These are phyloP conservation scores for Litsea cubeba DNA, from an alignment of 164 flowering plant species.

Conservation along the genomic window DNA sequence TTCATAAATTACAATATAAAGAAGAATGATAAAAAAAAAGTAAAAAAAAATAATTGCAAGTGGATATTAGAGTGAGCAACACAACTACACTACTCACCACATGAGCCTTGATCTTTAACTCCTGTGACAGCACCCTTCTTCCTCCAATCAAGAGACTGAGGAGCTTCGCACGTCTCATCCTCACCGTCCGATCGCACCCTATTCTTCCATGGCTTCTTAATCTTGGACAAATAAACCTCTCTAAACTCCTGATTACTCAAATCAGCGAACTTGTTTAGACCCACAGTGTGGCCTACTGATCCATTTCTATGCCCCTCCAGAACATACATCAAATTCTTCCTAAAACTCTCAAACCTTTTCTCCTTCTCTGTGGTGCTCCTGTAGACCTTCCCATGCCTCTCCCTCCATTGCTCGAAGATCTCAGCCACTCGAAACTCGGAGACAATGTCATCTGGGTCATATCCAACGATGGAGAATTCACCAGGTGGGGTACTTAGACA, in stretches of 20 bases:
- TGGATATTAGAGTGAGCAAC: no score
- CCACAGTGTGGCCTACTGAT: conserved; percentile 29
- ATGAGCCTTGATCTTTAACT: conserved; percentile 55
- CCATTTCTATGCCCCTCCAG: conserved; percentile 29
- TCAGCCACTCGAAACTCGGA: conserved; percentile 41
- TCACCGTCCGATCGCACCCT: neutral
- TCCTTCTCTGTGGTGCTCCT: conserved; percentile 35
- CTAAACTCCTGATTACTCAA: conserved; percentile 68
- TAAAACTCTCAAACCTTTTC: conserved; percentile 40
- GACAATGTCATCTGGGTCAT: conserved; percentile 17
- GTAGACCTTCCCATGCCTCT: conserved; percentile 48
- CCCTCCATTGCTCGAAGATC: conserved; percentile 52
- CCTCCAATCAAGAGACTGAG: conserved; percentile 64
- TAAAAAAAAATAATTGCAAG: no score
- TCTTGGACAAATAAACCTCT: conserved; percentile 32
- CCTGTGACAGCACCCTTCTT: conserved; percentile 52
- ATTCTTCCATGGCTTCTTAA: conserved; percentile 21
- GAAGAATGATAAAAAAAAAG: no score
- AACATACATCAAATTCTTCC: conserved; percentile 42
- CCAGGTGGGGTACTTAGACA: conserved; percentile 20
- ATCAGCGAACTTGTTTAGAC: conserved; percentile 71
- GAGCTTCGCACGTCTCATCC: conserved; percentile 34
- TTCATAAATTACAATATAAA: no score
- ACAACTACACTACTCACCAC: conserved; percentile 36
- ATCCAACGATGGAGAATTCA: conserved; percentile 43